phyloP scores from a whole-genome alignment of 495 filamentous ascomycete genomes.

The Lepraria neglecta region DNA sequence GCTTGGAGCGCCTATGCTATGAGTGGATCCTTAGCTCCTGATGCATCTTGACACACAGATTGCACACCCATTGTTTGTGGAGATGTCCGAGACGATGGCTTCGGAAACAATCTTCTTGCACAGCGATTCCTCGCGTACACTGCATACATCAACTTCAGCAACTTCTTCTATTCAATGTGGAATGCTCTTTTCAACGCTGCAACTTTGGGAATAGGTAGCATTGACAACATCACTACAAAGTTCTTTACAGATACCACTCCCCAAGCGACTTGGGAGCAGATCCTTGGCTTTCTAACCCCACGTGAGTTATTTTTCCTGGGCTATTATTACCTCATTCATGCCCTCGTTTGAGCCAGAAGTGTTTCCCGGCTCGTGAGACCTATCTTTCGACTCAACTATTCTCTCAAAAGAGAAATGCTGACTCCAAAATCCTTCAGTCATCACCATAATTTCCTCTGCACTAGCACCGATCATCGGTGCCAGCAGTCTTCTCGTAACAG shows the following conservation, averaged over 20 bases:
- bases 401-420: too few species aligned
- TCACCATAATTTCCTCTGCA: constrained; percentile 15
- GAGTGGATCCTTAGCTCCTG: background rate
- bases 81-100: constrained; percentile 13
- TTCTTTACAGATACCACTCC: constrained; percentile 21
- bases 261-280: constrained; percentile 14
- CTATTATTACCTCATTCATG: too few species aligned
- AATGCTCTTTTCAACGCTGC: constrained; percentile 16
- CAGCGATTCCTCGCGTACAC: constrained; percentile 20
- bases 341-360: too few species aligned
- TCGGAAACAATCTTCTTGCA: constrained; percentile 7
- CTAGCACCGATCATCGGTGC: constrained; percentile 4
- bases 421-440: background rate
- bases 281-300: constrained; percentile 14
- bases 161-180: constrained; percentile 20
- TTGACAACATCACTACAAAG: constrained; percentile 11
- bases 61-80: constrained; percentile 13
- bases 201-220: constrained; percentile 10
- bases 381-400: too few species aligned
- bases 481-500: background rate
- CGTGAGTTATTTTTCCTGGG: too few species aligned
- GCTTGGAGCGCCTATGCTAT: constrained; percentile 1
- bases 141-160: constrained; percentile 19
- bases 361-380: too few species aligned
- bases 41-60: background rate